Evolutionary conservation across 179 eudicot genomes (phyloP).

Genomic region (Gypsophila paniculata): DNA sequence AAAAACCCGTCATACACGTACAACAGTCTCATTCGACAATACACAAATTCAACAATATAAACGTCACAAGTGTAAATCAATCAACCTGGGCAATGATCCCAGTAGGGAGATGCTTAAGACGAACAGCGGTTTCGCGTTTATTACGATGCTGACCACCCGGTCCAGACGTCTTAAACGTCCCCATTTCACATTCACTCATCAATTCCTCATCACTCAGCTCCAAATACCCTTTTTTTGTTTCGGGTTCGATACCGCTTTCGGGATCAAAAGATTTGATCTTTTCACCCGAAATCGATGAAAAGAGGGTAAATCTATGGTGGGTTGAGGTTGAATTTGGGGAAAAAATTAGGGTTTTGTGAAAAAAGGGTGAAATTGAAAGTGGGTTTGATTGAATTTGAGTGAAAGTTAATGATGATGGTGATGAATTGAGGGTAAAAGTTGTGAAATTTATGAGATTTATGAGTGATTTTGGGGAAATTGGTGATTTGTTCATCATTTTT

Average conservation of each 20-base stretch:
- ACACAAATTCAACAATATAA: neutral
- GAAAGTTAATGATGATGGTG: slow-evolving; percentile 3
- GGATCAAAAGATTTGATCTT: slow-evolving; percentile 20
- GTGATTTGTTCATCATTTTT: slow-evolving; percentile 25
- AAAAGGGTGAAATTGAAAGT: neutral
- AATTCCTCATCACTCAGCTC: slow-evolving; percentile 60
- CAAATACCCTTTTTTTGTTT: slow-evolving; percentile 36
- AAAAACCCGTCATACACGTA: too few species aligned
- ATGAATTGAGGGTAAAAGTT: slow-evolving; percentile 10
- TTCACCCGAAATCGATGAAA: slow-evolving; percentile 24
- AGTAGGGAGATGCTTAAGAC: slow-evolving; percentile 83
- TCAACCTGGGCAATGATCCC: slow-evolving; percentile 83
- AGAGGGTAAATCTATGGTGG: slow-evolving; percentile 18
- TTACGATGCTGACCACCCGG: slow-evolving; percentile 99
- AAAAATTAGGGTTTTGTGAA: slow-evolving; percentile 5
- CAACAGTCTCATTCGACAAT: neutral
- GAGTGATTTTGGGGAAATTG: slow-evolving; percentile 22
- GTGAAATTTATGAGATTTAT: slow-evolving; percentile 17
- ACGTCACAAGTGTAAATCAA: neutral
- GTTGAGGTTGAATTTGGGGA: slow-evolving; percentile 7
- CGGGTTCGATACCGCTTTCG: neutral
- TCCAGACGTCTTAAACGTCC: slow-evolving; percentile 71
- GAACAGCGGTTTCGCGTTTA: slow-evolving; percentile 87
- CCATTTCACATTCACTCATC: slow-evolving; percentile 69
- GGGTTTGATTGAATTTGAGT: neutral